These are phyloP conservation scores for Clarireedia homoeocarpa DNA, from an alignment of 2,329 filamentous ascomycete species.

Conservation along the genomic window DNA sequence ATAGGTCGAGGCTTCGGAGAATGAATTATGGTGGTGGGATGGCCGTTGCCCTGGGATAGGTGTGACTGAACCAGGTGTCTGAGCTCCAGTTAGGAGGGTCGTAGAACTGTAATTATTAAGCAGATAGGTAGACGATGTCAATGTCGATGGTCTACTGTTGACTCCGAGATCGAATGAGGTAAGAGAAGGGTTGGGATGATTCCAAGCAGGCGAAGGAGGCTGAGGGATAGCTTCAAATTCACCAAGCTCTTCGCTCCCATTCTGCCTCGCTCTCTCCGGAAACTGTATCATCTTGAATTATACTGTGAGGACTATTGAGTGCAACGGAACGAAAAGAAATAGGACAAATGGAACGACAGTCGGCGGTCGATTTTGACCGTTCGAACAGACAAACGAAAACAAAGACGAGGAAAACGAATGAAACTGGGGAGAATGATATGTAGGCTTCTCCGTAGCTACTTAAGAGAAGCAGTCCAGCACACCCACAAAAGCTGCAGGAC, in stretches of 20 bases:
- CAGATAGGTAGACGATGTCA: not conserved
- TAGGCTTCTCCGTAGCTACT: constrained; percentile 1
- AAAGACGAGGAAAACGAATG: constrained; percentile 1
- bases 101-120: constrained; percentile 4
- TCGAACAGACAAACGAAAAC: not conserved
- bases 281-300: constrained; percentile 5
- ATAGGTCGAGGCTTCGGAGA: constrained; percentile 4
- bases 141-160: not conserved
- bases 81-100: not conserved
- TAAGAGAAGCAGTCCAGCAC: not conserved
- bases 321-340: not conserved
- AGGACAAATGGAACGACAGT: not conserved
- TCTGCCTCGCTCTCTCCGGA: not conserved
- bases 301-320: not conserved
- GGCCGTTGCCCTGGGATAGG: not conserved
- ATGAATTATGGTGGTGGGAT: not conserved
- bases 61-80: not conserved
- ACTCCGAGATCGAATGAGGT: not conserved
- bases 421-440: not conserved
- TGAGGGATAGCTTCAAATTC: constrained; percentile 3
- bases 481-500: constrained; percentile 1
- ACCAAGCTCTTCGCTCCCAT: not conserved
- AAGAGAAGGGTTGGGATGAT: not conserved
- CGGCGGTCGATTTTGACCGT: not conserved
- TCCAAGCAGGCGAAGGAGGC: not conserved